Evolutionary conservation across 2,329 filamentous ascomycete genomes (phyloP).

Genomic region (Sphaerulina populicola): DNA sequence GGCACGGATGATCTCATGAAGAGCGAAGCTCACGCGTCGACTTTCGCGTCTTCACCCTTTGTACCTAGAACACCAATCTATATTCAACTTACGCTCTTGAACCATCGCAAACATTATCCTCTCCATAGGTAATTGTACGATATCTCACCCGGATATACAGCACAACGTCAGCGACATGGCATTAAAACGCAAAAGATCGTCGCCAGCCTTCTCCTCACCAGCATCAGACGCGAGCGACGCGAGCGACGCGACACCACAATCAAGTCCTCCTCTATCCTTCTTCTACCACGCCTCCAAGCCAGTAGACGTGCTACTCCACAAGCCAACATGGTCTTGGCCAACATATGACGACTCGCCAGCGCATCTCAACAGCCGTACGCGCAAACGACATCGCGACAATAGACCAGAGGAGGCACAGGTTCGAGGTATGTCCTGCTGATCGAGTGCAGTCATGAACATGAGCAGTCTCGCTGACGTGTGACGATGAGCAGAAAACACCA

Average conservation of each 20-base stretch:
- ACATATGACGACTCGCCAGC: conserved; percentile 23
- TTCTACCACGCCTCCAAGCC: conserved; percentile 29
- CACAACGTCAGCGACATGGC: conserved; percentile 37
- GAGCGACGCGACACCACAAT: conserved; percentile 26
- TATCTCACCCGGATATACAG: neutral
- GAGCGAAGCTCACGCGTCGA: neutral
- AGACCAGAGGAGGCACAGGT: conserved; percentile 50
- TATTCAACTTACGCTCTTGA: neutral
- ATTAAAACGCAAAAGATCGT: conserved; percentile 52
- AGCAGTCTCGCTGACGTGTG: conserved; percentile 14
- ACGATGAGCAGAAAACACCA: conserved; percentile 37
- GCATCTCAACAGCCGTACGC: conserved; percentile 49
- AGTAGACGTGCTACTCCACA: conserved; percentile 15
- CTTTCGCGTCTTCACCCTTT: neutral
- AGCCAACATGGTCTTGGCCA: conserved; percentile 25
- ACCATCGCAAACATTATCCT: neutral
- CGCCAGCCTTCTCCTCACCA: conserved; percentile 38
- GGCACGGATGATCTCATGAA: neutral
- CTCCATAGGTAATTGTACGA: neutral
- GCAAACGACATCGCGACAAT: conserved; percentile 49
- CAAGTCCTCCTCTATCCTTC: conserved; percentile 20
- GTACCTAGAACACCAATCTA: too few species aligned
- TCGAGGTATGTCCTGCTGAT: conserved; percentile 40
- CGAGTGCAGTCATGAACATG: conserved; percentile 10
- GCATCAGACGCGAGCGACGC: conserved; percentile 31